Percentiles rank a stretch among this genome's conserved stretches.
These are phyloP conservation scores for Mangifera indica DNA, from an alignment of 345 rosid genomes.

Conservation along the genomic window DNA sequence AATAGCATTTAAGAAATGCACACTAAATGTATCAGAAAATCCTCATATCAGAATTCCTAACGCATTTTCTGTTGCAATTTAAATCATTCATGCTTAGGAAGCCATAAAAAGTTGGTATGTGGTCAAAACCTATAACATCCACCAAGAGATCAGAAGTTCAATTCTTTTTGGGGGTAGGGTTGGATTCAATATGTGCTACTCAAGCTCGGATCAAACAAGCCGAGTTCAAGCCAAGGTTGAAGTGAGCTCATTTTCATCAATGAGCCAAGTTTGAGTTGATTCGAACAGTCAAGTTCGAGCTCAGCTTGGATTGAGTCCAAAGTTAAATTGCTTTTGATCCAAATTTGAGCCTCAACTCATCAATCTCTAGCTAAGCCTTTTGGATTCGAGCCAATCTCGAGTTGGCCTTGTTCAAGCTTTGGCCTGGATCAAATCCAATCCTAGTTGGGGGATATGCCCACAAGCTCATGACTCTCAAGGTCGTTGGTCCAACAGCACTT, in stretches of 20 bases:
- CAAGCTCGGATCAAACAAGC: no score
- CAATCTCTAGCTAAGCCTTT: no score
- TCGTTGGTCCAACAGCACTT: neutral
- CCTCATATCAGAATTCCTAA: neutral
- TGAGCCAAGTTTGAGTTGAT: no score
- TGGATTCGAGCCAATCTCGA: no score
- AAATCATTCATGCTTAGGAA: neutral
- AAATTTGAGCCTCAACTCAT: no score
- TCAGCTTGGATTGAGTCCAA: no score
- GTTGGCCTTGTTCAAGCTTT: no score
- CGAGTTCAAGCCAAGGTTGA: no score
- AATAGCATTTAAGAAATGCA: neutral
- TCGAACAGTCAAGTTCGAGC: no score
- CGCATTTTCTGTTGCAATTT: neutral
- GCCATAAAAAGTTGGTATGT: neutral
- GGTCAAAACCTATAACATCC: neutral
- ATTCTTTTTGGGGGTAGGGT: neutral
- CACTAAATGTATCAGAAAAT: neutral
- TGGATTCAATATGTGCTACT: no score
- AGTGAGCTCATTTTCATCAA: no score
- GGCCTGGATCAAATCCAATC: neutral
- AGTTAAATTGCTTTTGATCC: no score
- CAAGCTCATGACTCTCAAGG: neutral
- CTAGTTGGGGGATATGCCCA: neutral
- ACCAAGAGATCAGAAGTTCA: neutral